These are phyloP conservation scores for Rhodotorula kratochvilovae DNA, from an alignment of 768 basidiomycete species.

Conservation along the genomic window DNA sequence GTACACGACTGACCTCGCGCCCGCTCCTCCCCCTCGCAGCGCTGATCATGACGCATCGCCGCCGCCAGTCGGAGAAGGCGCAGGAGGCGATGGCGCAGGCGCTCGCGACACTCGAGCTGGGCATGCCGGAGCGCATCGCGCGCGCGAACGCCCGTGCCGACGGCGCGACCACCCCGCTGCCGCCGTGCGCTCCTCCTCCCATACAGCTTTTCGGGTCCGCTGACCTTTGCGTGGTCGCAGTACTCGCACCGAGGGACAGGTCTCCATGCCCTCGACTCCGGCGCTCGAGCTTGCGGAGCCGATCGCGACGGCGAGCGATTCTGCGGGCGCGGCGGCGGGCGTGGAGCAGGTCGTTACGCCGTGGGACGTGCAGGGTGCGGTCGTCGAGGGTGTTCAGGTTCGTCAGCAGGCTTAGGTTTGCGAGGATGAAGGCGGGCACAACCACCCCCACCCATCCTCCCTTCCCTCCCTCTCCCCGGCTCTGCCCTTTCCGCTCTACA, in stretches of 20 bases:
- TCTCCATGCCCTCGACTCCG: constrained; percentile 18
- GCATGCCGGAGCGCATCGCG: constrained; percentile 34
- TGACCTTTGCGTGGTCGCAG: background rate
- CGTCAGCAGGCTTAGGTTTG: constrained; percentile 22
- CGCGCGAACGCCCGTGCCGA: constrained; percentile 39
- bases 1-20: background rate
- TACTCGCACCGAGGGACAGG: constrained; percentile 18
- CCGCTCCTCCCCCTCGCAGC: constrained; percentile 7
- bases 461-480: background rate
- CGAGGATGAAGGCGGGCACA: background rate
- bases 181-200: constrained; percentile 26
- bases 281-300: constrained; percentile 22
- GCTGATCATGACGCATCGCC: constrained; percentile 36
- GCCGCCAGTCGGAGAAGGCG: constrained; percentile 30
- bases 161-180: constrained; percentile 35
- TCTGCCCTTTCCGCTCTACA: too few relatives aligned
- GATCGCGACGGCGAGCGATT: constrained; percentile 8
- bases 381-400: constrained; percentile 78
- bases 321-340: background rate
- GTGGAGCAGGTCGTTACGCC: constrained; percentile 62
- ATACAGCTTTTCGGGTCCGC: background rate
- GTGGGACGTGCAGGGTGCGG: constrained; percentile 93
- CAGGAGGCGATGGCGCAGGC: constrained; percentile 39
- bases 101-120: constrained; percentile 35
- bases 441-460: background rate